Conservation (phyloP, 495 filamentous ascomycete genomes). For the Podospora bellae-mahoneyi region DNA sequence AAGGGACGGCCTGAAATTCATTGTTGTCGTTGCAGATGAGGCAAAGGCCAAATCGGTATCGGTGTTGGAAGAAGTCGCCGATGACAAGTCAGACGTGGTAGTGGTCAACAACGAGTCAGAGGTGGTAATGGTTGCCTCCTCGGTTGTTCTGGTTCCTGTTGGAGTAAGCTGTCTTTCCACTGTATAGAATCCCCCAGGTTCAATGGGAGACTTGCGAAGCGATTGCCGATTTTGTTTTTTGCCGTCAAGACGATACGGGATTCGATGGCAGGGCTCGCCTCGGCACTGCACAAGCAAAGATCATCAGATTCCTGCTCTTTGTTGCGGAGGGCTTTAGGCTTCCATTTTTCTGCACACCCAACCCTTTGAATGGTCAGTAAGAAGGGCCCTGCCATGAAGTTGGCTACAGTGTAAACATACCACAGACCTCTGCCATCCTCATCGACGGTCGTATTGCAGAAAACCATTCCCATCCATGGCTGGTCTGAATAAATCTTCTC, state of each 20-base stretch:
- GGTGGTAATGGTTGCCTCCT: not conserved
- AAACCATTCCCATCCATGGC: constrained; percentile 27
- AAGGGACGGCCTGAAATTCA: not conserved
- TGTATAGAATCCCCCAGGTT: constrained; percentile 28
- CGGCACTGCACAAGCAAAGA: constrained; percentile 24
- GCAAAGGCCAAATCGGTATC: not conserved
- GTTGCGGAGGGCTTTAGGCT: constrained; percentile 6
- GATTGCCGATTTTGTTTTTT: not conserved
- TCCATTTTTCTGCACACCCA: constrained; percentile 17
- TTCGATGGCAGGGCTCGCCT: constrained; percentile 21
- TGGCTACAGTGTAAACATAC: constrained; percentile 14
- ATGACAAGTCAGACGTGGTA: not conserved
- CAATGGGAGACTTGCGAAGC: constrained; percentile 28
- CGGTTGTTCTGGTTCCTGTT: not conserved
- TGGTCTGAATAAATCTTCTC: constrained; percentile 18
- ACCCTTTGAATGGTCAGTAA: constrained; percentile 9
- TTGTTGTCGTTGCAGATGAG: not conserved
- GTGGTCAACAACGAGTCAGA: not conserved
- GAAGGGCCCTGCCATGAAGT: too few species aligned
- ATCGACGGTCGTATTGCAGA: constrained; percentile 24
- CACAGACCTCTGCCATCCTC: constrained; percentile 17
- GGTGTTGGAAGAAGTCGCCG: not conserved
- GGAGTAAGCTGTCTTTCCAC: constrained; percentile 25
- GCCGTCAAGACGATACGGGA: constrained; percentile 20
- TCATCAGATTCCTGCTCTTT: constrained; percentile 9